These are phyloP conservation scores for Lepidium campestre DNA, from an alignment of 441 rosid species.

Conservation along the genomic window DNA sequence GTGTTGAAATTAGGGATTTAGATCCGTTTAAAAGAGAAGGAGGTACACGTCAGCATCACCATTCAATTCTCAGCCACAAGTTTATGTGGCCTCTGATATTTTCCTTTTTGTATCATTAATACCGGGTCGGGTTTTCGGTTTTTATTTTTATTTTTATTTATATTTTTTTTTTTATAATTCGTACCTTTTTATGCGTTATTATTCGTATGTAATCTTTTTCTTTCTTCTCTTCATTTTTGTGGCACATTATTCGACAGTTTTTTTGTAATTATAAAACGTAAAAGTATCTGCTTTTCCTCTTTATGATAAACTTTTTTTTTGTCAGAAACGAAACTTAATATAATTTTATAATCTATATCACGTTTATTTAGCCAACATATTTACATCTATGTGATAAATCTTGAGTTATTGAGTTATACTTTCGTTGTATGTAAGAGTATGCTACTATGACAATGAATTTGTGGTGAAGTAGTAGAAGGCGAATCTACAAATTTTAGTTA, in stretches of 20 bases:
- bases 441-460: too few species aligned
- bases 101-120: constrained; percentile 18
- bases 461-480: too few species aligned
- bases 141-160: background rate
- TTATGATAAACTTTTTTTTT: too few species aligned
- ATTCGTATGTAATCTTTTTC: background rate
- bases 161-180: background rate
- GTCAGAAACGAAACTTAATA: too few species aligned
- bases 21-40: constrained; percentile 61
- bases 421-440: too few species aligned
- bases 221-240: background rate
- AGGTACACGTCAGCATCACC: constrained; percentile 56
- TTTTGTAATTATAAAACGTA: background rate
- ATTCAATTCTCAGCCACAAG: constrained; percentile 80
- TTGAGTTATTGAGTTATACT: too few species aligned
- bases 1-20: constrained; percentile 33
- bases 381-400: too few species aligned
- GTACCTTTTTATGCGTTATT: background rate
- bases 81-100: constrained; percentile 67
- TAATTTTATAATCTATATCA: too few species aligned
- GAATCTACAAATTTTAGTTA: too few species aligned
- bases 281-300: background rate
- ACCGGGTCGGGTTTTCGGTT: constrained; percentile 29
- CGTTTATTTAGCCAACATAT: too few species aligned
- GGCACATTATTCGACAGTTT: background rate